phyloP scores from a whole-genome alignment of 345 rosid species.

The Eucalyptus curtisii region DNA sequence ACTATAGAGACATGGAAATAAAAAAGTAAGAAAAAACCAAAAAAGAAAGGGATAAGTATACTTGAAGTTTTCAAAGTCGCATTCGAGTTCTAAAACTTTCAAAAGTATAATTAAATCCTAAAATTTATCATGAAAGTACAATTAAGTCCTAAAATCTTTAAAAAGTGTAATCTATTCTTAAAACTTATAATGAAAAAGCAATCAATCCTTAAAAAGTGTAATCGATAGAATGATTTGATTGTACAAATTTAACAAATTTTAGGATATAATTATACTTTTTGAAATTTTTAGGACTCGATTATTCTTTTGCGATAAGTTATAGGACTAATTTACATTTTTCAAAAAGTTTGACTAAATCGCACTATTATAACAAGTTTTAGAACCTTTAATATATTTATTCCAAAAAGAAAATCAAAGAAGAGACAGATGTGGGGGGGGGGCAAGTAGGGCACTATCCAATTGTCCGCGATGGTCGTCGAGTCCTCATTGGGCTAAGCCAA shows the following conservation, averaged over 20 bases:
- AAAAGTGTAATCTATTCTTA: too few species aligned
- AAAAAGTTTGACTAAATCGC: too few species aligned
- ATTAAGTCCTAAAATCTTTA: rapidly evolving
- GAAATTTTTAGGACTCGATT: rapidly evolving
- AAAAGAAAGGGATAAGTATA: rapidly evolving
- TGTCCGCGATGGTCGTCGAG: rapidly evolving
- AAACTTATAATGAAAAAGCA: rapidly evolving
- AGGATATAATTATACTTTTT: rapidly evolving
- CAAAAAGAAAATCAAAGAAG: background rate
- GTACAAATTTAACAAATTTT: rapidly evolving
- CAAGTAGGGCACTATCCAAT: background rate
- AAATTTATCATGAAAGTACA: too few species aligned
- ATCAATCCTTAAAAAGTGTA: too few species aligned
- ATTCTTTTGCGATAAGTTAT: rapidly evolving
- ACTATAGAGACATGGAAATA: background rate
- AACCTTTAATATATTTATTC: rapidly evolving
- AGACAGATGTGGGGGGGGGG: background rate
- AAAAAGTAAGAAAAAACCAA: background rate
- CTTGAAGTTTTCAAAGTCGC: rapidly evolving
- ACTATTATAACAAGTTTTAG: rapidly evolving
- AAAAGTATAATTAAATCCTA: rapidly evolving
- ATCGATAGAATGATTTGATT: too few species aligned
- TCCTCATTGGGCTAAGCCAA: background rate
- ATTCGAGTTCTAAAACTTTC: rapidly evolving
- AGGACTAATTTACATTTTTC: too few species aligned